Percentiles rank a stretch among this genome's conserved stretches.
Conservation (phyloP, 1,284 basidiomycete genomes). For the Cerrena zonata region DNA sequence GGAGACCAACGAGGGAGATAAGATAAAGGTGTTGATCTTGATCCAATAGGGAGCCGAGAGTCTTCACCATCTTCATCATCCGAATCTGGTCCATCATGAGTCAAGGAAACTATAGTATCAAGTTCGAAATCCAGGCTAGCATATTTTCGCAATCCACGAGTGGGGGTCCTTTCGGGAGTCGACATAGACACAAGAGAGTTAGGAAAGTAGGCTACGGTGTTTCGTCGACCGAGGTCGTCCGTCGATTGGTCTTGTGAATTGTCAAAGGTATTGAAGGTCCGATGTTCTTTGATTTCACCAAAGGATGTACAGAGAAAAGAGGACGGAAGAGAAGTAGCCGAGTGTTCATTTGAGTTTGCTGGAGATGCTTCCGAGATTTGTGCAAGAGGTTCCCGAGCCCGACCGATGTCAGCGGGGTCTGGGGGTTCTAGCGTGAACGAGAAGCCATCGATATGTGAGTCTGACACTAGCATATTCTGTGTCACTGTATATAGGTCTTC, state of each 20-base stretch:
- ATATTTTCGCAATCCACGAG: conserved; percentile 23
- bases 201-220: not conserved
- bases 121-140: conserved; percentile 30
- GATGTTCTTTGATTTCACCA: conserved; percentile 12
- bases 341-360: not conserved
- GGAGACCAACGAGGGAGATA: conserved; percentile 6
- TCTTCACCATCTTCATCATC: not conserved
- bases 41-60: not conserved
- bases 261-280: not conserved
- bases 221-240: not conserved
- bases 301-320: conserved; percentile 16
- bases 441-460: conserved; percentile 13
- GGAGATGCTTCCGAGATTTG: not conserved
- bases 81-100: conserved; percentile 3
- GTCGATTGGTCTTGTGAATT: not conserved
- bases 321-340: conserved; percentile 4
- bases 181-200: not conserved
- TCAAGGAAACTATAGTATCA: conserved; percentile 25
- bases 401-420: not conserved
- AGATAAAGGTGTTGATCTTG: conserved; percentile 1
- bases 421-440: not conserved
- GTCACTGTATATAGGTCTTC: not conserved
- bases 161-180: conserved; percentile 2
- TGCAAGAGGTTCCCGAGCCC: not conserved
- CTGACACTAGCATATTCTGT: too few relatives aligned